These are phyloP conservation scores for Gentiana macrophylla DNA, from an alignment of 257 asterid genomes.

Conservation along the genomic window DNA sequence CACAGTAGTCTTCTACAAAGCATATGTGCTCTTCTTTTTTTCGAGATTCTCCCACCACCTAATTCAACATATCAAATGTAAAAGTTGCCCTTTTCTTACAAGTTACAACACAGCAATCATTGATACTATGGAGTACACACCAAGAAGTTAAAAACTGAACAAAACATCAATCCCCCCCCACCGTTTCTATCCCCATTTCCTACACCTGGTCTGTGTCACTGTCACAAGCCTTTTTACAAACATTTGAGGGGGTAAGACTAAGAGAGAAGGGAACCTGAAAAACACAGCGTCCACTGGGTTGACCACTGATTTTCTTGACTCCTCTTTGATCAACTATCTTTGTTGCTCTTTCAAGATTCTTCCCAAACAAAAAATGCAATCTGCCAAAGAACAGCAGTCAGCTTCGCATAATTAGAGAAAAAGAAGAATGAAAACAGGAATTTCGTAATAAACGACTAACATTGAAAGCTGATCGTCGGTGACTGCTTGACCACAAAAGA, in stretches of 20 bases:
- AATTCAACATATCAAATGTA: background rate
- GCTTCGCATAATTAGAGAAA: background rate
- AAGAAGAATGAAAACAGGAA: background rate
- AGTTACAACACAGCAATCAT: background rate
- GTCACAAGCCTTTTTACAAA: background rate
- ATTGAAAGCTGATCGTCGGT: constrained; percentile 72
- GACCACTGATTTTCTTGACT: constrained; percentile 68
- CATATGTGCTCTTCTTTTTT: constrained; percentile 80
- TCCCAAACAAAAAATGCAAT: constrained; percentile 77
- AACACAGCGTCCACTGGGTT: constrained; percentile 62
- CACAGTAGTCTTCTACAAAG: constrained; percentile 70
- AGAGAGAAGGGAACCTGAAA: constrained; percentile 41
- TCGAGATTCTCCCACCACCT: constrained; percentile 85
- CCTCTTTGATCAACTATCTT: constrained; percentile 76
- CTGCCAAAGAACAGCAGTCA: constrained; percentile 19
- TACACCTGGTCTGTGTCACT: background rate
- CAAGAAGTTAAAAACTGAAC: background rate
- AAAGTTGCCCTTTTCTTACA: background rate
- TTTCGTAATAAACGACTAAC: constrained; percentile 28
- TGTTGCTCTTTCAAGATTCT: constrained; percentile 70
- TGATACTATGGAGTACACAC: background rate
- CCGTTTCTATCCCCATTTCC: too few species aligned
- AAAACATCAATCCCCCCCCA: too few species aligned
- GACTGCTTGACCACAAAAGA: constrained; percentile 31
- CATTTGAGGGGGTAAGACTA: background rate